Evolutionary conservation across 2,329 filamentous ascomycete species (phyloP).

Genomic region (Penicillium sp.): DNA sequence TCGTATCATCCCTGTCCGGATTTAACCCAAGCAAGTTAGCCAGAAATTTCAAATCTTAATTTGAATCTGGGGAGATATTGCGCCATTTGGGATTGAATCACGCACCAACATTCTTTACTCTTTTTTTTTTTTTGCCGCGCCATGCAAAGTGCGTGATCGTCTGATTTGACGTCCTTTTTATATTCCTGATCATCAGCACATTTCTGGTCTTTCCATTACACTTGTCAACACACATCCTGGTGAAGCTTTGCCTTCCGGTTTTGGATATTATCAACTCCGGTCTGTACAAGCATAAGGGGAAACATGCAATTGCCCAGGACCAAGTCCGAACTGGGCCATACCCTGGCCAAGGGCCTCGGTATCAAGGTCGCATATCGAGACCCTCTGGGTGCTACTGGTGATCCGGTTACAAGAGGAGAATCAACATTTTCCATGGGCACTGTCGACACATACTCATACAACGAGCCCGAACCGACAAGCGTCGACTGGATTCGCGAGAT

Average conservation of each 20-base stretch:
- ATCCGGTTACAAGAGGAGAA: constrained; percentile 71
- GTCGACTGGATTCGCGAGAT: constrained; percentile 68
- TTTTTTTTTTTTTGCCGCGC: constrained; percentile 8
- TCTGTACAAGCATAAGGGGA: neutral
- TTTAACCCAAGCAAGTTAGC: constrained; percentile 2
- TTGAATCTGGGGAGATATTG: constrained; percentile 25
- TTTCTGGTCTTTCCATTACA: neutral
- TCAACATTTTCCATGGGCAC: constrained; percentile 73
- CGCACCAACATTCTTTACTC: constrained; percentile 15
- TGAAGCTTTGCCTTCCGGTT: constrained; percentile 2
- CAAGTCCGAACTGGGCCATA: constrained; percentile 63
- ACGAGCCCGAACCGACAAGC: constrained; percentile 76
- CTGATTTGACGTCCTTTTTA: constrained; percentile 8
- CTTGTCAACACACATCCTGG: neutral
- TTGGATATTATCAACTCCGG: constrained; percentile 2
- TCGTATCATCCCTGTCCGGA: constrained; percentile 2
- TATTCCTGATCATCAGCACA: constrained; percentile 17
- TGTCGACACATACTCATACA: constrained; percentile 74
- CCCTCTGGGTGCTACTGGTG: constrained; percentile 48
- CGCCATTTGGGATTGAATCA: constrained; percentile 24
- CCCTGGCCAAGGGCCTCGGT: constrained; percentile 73
- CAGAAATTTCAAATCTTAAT: constrained; percentile 10
- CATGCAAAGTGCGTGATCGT: constrained; percentile 17
- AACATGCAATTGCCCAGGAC: constrained; percentile 12
- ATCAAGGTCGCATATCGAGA: constrained; percentile 76